Base-by-base conservation (phyloP, 2,329 filamentous ascomycete genomes). In the Neofusicoccum sp. region DNA sequence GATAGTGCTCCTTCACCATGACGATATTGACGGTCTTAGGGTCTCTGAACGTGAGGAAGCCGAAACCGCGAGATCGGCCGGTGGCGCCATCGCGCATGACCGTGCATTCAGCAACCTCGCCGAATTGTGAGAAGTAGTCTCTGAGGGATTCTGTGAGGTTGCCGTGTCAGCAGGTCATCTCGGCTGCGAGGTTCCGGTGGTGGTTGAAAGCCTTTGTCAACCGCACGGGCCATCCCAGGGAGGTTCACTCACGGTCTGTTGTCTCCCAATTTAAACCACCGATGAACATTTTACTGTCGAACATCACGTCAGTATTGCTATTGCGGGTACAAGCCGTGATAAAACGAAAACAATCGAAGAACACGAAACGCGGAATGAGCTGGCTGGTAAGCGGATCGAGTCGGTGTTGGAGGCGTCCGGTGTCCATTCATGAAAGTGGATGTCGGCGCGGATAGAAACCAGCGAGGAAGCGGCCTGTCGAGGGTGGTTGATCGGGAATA, bases 221-320 rank as follows among this genome's bases (percentile, higher is more conserved):
- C 22, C 37, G 16, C 41, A 63, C 11, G 31, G 45, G 28, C 12
- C 29, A 28, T 45, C 31, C n/a, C 31, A 14, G n/a, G 62, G 64
- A 66, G 65, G 65, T 14, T 63, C 39, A 80, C 93, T 85, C 88
- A 98, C 94, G 89, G 81, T 98, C 94, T 62, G 95, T 98, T 14
- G 95, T 99, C 79, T 99, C 95, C 95, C 95, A 99, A 76, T 99
- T 99, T 62, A 99, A 81, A 44, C 95, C 95, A 71, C 95, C 95
- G 78, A 99, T 99, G 72, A 99, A 99, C 95, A 99, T 99, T 83
- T 99, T 99, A 73, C 95, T 99, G 37, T 12, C 4, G 31, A 45
- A 45, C 14, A 14, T 29, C 22, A n/a, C 22, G 36, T 48, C 34
- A 49, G 44, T 61, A 41, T 49, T 7, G 14, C 34, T 11, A 54